Percentiles rank a stretch among this genome's conserved stretches.
Conservation (phyloP, 2,329 filamentous ascomycete genomes). For the Neofusicoccum laricinum region DNA sequence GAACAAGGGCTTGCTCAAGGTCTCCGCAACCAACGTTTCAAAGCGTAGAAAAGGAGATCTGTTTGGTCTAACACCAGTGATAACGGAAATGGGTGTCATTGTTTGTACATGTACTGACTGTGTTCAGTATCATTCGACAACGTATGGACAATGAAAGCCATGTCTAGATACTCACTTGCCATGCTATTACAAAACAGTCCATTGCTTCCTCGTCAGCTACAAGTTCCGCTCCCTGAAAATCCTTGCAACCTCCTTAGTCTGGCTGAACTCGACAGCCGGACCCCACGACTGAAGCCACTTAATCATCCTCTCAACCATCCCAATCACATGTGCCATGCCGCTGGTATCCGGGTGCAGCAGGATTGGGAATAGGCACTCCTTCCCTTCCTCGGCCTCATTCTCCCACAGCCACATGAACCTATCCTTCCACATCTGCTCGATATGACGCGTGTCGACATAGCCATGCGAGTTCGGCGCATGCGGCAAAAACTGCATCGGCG, state of each 20-base stretch:
- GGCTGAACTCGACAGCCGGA: constrained; percentile 43
- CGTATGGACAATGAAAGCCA: no score
- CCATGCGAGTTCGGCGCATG: constrained; percentile 53
- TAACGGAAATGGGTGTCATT: no score
- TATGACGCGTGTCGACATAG: constrained; percentile 55
- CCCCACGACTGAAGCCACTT: constrained; percentile 48
- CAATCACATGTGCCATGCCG: constrained; percentile 60
- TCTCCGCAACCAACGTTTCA: no score
- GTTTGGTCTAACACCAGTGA: no score
- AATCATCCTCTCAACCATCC: constrained; percentile 54
- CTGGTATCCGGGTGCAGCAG: constrained; percentile 58
- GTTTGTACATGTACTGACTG: no score
- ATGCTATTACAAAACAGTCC: no score
- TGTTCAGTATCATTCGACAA: no score
- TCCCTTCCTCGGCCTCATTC: constrained; percentile 30
- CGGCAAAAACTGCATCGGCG: constrained; percentile 47
- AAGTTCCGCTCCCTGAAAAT: not conserved
- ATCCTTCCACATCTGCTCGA: constrained; percentile 62
- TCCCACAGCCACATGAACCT: constrained; percentile 55
- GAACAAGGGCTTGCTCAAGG: no score
- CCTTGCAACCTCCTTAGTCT: not conserved
- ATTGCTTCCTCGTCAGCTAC: not conserved
- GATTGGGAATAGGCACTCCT: constrained; percentile 48
- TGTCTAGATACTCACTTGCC: no score
- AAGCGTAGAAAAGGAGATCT: no score